These are phyloP conservation scores for Pichia membranifaciens DNA, from an alignment of 805 yeast genomes.

Conservation along the genomic window DNA sequence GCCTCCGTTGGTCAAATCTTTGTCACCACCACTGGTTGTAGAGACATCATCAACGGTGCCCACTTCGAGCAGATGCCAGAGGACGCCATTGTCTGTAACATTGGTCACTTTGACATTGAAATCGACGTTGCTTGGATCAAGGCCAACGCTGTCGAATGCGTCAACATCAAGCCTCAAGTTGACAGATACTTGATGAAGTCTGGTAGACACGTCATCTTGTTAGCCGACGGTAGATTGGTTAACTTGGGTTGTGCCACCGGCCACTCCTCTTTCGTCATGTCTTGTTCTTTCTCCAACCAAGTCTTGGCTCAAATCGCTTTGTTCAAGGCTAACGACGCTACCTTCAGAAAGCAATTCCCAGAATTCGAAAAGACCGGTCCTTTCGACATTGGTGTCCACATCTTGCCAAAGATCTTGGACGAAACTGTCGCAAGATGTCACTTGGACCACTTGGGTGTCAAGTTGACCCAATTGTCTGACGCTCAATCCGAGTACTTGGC, in stretches of 20 bases:
- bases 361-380: constrained; percentile 93
- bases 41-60: constrained; percentile 89
- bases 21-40: constrained; percentile 99
- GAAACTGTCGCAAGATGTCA: constrained; percentile 98
- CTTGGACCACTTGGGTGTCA: constrained; percentile 89
- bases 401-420: constrained; percentile 95
- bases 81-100: constrained; percentile 99
- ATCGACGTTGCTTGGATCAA: constrained; percentile 99
- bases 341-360: constrained; percentile 71
- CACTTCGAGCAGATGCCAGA: constrained; percentile 94
- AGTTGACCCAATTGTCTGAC: constrained; percentile 65
- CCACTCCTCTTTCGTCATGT: constrained; percentile 98
- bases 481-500: constrained; percentile 94
- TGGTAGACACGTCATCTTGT: constrained; percentile 91
- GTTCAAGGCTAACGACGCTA: constrained; percentile 79
- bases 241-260: constrained; percentile 99
- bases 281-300: constrained; percentile 99
- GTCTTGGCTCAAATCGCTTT: constrained; percentile 97
- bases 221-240: constrained; percentile 99
- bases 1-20: constrained; percentile 91
- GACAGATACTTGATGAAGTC: constrained; percentile 88
- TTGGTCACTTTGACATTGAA: constrained; percentile 99
- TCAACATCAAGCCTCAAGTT: constrained; percentile 98
- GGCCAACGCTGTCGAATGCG: constrained; percentile 86
- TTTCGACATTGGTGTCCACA: constrained; percentile 88